These are phyloP conservation scores for Scedosporium boydii DNA, from an alignment of 2,329 filamentous ascomycete species.

Conservation along the genomic window DNA sequence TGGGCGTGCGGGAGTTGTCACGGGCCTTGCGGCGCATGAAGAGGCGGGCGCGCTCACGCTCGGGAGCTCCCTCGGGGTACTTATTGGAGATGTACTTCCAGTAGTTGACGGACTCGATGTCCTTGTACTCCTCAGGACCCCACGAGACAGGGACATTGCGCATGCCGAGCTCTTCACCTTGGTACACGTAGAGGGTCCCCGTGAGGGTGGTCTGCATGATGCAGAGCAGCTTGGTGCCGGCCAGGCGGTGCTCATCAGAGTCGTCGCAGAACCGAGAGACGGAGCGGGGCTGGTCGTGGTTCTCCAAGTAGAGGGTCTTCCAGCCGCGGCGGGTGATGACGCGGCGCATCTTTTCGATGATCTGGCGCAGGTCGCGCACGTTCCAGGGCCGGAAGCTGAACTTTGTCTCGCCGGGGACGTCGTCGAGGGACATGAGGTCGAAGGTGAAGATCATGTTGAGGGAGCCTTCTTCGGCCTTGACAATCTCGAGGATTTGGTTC, in stretches of 20 bases:
- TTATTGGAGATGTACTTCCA: slow-evolving; percentile 33
- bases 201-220: slow-evolving; percentile 46
- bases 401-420: slow-evolving; percentile 30
- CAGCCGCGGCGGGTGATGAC: slow-evolving; percentile 53
- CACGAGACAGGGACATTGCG: slow-evolving; percentile 52
- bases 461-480: slow-evolving; percentile 47
- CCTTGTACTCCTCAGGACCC: slow-evolving; percentile 58
- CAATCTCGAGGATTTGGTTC: slow-evolving; percentile 33
- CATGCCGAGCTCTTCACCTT: slow-evolving; percentile 62
- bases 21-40: slow-evolving; percentile 42
- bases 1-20: slow-evolving; percentile 62
- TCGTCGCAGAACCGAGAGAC: slow-evolving; percentile 46
- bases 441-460: slow-evolving; percentile 69
- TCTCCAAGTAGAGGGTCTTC: slow-evolving; percentile 57
- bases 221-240: slow-evolving; percentile 50
- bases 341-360: slow-evolving; percentile 47
- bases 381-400: slow-evolving; percentile 32
- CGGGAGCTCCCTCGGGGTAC: slow-evolving; percentile 24
- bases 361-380: slow-evolving; percentile 40
- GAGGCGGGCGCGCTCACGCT: slow-evolving; percentile 32
- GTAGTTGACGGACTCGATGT: slow-evolving; percentile 49
- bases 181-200: slow-evolving; percentile 59
- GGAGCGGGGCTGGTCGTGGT: slow-evolving; percentile 55
- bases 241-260: slow-evolving; percentile 34
- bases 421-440: slow-evolving; percentile 46